A percentile compares a stretch with the other conserved stretches of the same genome.
These are phyloP conservation scores for Eucalyptus polybractea DNA, from an alignment of 345 rosid genomes.

Conservation along the genomic window DNA sequence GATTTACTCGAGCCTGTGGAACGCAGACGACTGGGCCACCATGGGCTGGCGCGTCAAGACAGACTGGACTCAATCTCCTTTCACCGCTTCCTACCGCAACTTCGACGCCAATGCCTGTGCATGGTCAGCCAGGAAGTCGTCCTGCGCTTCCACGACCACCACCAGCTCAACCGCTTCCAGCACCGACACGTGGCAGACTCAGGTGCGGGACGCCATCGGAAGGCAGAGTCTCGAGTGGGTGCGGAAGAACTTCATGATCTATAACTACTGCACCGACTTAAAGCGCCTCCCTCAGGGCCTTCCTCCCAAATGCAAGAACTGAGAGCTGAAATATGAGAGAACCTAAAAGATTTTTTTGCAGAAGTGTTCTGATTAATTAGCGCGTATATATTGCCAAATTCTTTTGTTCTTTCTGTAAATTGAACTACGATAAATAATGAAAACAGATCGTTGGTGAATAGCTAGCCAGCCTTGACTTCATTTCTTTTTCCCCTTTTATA, in stretches of 20 bases:
- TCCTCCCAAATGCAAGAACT: constrained; percentile 26
- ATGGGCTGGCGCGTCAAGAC: constrained; percentile 42
- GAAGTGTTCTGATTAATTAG: not conserved
- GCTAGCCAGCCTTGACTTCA: not conserved
- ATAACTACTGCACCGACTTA: constrained; percentile 32
- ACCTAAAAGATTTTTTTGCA: not conserved
- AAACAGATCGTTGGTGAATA: not conserved
- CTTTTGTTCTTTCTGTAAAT: not conserved
- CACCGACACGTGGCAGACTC: constrained; percentile 13
- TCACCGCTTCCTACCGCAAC: constrained; percentile 36
- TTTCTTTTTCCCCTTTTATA: not conserved
- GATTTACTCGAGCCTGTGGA: constrained; percentile 48
- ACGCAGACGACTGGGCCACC: constrained; percentile 50
- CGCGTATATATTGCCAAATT: not conserved
- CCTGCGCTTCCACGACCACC: constrained; percentile 9
- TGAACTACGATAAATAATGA: not conserved
- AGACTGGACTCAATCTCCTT: constrained; percentile 44
- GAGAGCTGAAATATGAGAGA: not conserved
- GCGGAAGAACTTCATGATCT: constrained; percentile 40
- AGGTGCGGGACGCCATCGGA: constrained; percentile 12
- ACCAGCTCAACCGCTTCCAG: not conserved
- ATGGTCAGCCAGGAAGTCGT: constrained; percentile 14
- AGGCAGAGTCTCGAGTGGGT: constrained; percentile 29
- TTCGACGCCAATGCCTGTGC: constrained; percentile 27
- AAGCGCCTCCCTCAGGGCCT: constrained; percentile 40